phyloP scores from a whole-genome alignment of 176 grass and related monocot species.

The Aechmea fasciata region DNA sequence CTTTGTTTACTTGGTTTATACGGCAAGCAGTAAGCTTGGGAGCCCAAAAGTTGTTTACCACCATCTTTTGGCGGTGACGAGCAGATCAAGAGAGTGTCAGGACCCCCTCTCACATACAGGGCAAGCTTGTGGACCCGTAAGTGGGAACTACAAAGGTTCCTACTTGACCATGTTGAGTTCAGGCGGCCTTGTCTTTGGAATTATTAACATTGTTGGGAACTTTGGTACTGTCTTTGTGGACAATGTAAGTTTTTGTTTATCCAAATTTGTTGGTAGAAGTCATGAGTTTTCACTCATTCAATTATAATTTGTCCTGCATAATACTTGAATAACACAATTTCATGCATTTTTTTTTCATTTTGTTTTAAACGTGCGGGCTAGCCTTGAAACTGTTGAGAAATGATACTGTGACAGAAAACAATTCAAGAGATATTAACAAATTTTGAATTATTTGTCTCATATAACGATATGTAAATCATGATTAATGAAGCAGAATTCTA shows the following conservation, averaged over 20 bases:
- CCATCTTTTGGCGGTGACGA: conserved; percentile 36
- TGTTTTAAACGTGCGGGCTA: too few species aligned
- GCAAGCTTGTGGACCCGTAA: conserved; percentile 59
- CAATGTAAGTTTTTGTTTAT: conserved; percentile 32
- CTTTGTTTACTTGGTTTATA: conserved; percentile 68
- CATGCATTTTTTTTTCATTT: too few species aligned
- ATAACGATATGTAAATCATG: background rate
- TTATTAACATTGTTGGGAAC: conserved; percentile 72
- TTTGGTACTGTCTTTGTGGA: conserved; percentile 78
- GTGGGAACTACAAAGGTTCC: conserved; percentile 58
- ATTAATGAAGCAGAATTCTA: background rate
- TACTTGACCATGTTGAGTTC: conserved; percentile 85
- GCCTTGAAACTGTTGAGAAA: too few species aligned
- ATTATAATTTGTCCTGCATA: too few species aligned
- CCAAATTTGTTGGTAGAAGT: background rate
- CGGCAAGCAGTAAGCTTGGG: conserved; percentile 36
- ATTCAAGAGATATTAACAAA: too few species aligned
- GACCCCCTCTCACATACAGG: conserved; percentile 35
- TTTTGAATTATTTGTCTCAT: background rate
- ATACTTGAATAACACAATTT: too few species aligned
- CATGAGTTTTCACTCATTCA: too few species aligned
- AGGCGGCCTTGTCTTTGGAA: conserved; percentile 65
- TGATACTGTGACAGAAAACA: too few species aligned
- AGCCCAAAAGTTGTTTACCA: conserved; percentile 55
- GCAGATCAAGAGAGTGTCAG: conserved; percentile 32